A percentile compares a stretch with the other conserved stretches of the same genome.
phyloP scores from a whole-genome alignment of 208 protist genomes.

The Blastocrithidia nonstop region DNA sequence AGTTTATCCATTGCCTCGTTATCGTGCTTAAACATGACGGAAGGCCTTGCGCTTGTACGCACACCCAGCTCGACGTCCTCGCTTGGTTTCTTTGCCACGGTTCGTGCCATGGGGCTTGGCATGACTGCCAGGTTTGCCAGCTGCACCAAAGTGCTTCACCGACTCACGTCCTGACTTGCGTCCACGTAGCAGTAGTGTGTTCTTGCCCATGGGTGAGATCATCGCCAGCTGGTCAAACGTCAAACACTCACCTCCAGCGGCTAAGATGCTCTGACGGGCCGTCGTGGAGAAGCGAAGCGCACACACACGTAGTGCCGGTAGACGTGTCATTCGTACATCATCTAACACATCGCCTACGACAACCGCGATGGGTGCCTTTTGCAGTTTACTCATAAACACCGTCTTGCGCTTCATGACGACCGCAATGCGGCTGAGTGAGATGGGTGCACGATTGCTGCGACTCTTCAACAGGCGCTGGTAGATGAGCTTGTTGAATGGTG shows the following conservation, averaged over 20 bases:
- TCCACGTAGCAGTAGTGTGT: constrained; percentile 96
- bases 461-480: constrained; percentile 94
- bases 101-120: constrained; percentile 79
- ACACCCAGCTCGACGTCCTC: constrained; percentile 88
- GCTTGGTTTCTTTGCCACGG: constrained; percentile 86
- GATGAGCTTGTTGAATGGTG: constrained; percentile 97
- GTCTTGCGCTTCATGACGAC: constrained; percentile 88
- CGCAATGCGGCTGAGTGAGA: constrained; percentile 93
- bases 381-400: constrained; percentile 54
- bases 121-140: constrained; percentile 87
- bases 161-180: constrained; percentile 90
- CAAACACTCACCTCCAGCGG: constrained; percentile 96
- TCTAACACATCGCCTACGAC: constrained; percentile 98
- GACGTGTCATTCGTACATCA: constrained; percentile 94
- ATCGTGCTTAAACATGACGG: constrained; percentile 43
- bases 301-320: constrained; percentile 92
- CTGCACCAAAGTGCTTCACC: constrained; percentile 97
- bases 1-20: background rate
- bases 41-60: constrained; percentile 61
- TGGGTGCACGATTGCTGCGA: constrained; percentile 91
- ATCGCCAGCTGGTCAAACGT: constrained; percentile 98
- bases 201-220: constrained; percentile 92
- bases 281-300: constrained; percentile 97
- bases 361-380: constrained; percentile 92
- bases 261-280: constrained; percentile 96